Conservation (phyloP, 495 filamentous ascomycete species). For the Talaromyces liani region DNA sequence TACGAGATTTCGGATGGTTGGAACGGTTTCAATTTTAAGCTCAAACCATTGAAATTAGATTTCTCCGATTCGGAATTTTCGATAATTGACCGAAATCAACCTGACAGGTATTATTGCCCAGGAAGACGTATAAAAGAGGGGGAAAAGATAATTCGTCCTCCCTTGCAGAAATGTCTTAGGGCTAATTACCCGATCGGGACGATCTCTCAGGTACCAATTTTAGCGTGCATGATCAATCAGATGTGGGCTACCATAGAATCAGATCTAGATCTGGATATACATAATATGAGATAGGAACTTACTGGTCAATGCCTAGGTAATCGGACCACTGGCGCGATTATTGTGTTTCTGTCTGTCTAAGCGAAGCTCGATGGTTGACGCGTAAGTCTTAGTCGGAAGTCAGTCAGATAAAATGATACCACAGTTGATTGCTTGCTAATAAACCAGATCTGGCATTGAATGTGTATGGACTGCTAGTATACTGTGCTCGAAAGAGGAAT, state of each 20-base stretch:
- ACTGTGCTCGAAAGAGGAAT: neutral
- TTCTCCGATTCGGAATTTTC: neutral
- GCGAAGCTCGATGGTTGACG: neutral
- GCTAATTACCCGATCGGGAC: neutral
- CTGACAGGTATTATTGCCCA: neutral
- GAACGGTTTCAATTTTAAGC: neutral
- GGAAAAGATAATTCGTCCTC: neutral
- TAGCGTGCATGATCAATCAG: neutral
- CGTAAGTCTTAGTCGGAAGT: neutral
- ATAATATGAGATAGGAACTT: neutral
- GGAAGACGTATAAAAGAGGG: neutral
- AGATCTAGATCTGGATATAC: neutral
- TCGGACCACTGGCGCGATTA: neutral
- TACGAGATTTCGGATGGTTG: neutral
- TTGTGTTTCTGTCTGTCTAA: neutral
- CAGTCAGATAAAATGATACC: neutral
- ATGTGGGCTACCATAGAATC: neutral
- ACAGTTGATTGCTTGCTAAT: neutral
- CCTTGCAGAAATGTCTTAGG: neutral
- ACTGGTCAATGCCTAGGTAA: neutral
- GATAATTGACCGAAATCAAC: neutral
- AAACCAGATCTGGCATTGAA: neutral
- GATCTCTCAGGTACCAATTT: neutral
- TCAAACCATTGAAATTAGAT: neutral
- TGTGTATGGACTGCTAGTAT: neutral